phyloP scores from a whole-genome alignment of 768 basidiomycete species.

The Gymnopilus junonius region DNA sequence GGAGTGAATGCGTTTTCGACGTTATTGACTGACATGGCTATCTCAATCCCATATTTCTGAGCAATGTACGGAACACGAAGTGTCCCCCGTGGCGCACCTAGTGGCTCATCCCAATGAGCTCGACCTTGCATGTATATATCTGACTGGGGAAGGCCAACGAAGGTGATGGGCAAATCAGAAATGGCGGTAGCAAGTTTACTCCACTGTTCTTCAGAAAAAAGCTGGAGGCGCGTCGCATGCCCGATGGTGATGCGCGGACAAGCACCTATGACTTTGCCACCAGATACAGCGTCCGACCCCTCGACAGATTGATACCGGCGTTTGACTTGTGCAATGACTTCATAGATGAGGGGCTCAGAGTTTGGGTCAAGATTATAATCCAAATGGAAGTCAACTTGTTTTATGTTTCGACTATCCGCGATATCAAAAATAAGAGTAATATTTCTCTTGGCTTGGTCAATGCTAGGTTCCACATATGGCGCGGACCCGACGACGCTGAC shows the following conservation, averaged over 20 bases:
- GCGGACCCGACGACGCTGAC: conserved; percentile 65
- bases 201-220: conserved; percentile 52
- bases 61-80: conserved; percentile 55
- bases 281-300: neutral
- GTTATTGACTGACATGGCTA: conserved; percentile 67
- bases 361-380: conserved; percentile 64
- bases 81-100: conserved; percentile 55
- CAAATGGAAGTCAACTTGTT: conserved; percentile 65
- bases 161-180: conserved; percentile 48
- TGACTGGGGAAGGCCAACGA: conserved; percentile 64
- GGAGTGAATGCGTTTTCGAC: conserved; percentile 73
- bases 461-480: conserved; percentile 63
- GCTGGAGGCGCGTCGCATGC: conserved; percentile 61
- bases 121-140: conserved; percentile 75
- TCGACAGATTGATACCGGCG: conserved; percentile 14
- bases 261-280: conserved; percentile 21
- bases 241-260: conserved; percentile 56
- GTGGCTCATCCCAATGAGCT: conserved; percentile 31
- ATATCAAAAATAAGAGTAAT: conserved; percentile 55
- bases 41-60: conserved; percentile 46
- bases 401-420: conserved; percentile 40
- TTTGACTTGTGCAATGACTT: conserved; percentile 47
- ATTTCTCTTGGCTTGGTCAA: conserved; percentile 52
- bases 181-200: conserved; percentile 42
- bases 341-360: conserved; percentile 57